Percentiles rank a stretch among this genome's conserved stretches.
Conservation (phyloP, 345 rosid genomes). For the Eucalyptus viminalis region DNA sequence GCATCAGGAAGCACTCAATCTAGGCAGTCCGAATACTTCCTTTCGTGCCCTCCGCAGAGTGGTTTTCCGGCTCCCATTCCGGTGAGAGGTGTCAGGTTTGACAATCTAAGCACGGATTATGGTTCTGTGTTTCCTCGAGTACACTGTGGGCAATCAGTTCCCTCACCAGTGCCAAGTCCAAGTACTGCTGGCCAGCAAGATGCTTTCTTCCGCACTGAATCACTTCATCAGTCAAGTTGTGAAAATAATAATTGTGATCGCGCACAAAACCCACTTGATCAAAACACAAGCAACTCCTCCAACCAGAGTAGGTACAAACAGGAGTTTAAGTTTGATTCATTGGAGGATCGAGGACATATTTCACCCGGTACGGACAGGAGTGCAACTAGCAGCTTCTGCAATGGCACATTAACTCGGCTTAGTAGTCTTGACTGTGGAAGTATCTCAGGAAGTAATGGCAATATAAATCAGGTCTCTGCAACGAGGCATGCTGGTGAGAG, state of each 20-base stretch:
- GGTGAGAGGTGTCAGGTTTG: conserved; percentile 19
- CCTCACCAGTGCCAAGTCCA: conserved; percentile 34
- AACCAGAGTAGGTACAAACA: conserved; percentile 8
- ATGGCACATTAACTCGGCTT: conserved; percentile 27
- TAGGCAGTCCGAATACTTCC: conserved; percentile 22
- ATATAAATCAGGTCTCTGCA: conserved; percentile 26
- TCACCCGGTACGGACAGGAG: conserved; percentile 52
- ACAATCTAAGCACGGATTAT: conserved; percentile 16
- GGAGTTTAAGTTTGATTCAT: conserved; percentile 12
- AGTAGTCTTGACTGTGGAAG: conserved; percentile 38
- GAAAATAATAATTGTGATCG: conserved; percentile 20
- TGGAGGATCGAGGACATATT: conserved; percentile 42
- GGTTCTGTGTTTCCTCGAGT: conserved; percentile 23
- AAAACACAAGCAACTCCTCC: conserved; percentile 19
- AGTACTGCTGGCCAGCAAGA: conserved; percentile 50
- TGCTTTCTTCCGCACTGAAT: conserved; percentile 21
- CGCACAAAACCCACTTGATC: conserved; percentile 21
- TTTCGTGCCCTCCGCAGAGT: conserved; percentile 25
- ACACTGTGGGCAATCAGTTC: conserved; percentile 14
- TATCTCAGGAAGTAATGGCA: conserved; percentile 31
- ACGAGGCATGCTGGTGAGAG: conserved; percentile 30
- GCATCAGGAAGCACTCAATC: conserved; percentile 14
- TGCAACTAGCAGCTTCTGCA: conserved; percentile 49
- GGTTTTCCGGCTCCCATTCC: conserved; percentile 35
- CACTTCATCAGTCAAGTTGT: conserved; percentile 12